Conservation (phyloP, 805 yeast genomes). For the Kodamaea hsintzibuensis region DNA sequence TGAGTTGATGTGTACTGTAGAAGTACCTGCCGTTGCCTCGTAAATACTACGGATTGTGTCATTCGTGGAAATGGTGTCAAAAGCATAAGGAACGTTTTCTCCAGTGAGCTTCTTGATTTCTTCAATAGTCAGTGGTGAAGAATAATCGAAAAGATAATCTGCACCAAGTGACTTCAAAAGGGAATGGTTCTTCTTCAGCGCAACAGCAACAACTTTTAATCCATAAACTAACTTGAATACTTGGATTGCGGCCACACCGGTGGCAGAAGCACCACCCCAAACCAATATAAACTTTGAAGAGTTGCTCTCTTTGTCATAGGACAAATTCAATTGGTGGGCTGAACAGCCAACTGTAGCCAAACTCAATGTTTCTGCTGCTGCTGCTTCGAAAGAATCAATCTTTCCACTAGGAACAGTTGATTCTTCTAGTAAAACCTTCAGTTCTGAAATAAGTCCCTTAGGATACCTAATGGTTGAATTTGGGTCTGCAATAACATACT, state of each 20-base stretch:
- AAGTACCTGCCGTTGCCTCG: neutral
- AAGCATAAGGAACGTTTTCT: neutral
- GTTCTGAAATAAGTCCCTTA: neutral
- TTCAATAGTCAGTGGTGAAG: neutral
- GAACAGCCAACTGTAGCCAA: constrained; percentile 11
- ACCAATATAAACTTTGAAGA: constrained; percentile 23
- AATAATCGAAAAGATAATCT: neutral
- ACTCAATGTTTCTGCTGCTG: constrained; percentile 13
- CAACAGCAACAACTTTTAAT: constrained; percentile 15
- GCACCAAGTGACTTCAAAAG: constrained; percentile 12
- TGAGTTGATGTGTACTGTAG: neutral
- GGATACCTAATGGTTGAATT: neutral
- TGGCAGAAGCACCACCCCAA: constrained; percentile 16
- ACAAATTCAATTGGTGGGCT: constrained; percentile 14
- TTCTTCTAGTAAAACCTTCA: constrained; percentile 7
- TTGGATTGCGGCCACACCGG: constrained; percentile 14
- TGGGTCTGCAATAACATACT: constrained; percentile 1
- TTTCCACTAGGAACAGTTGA: neutral
- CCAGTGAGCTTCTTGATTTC: neutral
- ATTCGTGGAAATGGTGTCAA: neutral
- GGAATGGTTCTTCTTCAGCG: constrained; percentile 10
- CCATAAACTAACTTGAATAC: constrained; percentile 14
- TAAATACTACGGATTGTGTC: neutral
- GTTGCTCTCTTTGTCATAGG: constrained; percentile 7
- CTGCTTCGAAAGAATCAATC: constrained; percentile 14